Evolutionary conservation across 768 basidiomycete species (phyloP), one percentile per base, ranked within the genome.

Genomic region (Suillus occidentalis): DNA sequence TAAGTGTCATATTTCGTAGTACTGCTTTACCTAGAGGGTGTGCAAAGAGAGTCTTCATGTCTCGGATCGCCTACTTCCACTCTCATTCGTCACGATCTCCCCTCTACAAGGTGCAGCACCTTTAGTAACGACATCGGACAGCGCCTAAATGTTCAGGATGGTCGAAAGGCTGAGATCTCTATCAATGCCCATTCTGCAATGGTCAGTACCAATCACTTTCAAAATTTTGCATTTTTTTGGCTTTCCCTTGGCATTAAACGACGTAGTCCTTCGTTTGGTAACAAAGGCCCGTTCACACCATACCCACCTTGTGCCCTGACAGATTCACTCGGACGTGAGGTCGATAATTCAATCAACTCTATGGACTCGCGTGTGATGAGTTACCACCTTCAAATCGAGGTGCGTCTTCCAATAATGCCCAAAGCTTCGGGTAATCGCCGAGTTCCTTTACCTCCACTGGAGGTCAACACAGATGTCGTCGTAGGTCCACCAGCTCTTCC

Each of bases 311-410:
- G 79, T n/a, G 81, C 87, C 25, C 72, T 92, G 14, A 87, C 84
- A 4, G 79, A 85, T 4, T 82, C 89, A 20, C 80, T 94, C 40
- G 88, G 91, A 18, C 85, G 85, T 43, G 90, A 92, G 71, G 79
- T 92, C 4, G 92, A 72, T 89, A 85, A 70, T 94, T 89, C 68
- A 90, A 94, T 70, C 90, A 92, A 69, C 67, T 92, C 5, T 91
- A 85, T 94, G 59, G 92, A 94, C 73, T 83, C 86, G 47, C 85
- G 87, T 61, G 69, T 94, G 68, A 91, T 87, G 74, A 74, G 87
- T 76, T 50, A 45, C 39, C 56, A 39, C 31, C 34, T 45, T 49
- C 59, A 16, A 18, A 13, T 36, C 43, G 47, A 22, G 9, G 50
- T 42, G 45, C 55, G 59, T 58, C 60, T 53, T 39, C 53, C 63